Conservation (phyloP, 441 rosid species). For the Gossypium gossypioides region DNA sequence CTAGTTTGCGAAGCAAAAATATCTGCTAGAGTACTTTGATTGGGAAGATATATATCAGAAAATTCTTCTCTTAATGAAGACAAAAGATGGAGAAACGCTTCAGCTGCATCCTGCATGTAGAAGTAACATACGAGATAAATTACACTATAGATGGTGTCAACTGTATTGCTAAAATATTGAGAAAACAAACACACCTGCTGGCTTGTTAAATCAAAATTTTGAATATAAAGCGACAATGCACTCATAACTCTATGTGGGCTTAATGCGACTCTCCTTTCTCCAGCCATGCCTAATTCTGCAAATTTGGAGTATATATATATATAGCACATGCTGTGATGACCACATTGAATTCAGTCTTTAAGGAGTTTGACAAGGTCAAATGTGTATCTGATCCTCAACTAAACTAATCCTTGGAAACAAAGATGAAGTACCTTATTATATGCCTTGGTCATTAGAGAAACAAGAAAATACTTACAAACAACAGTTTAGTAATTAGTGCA, state of each 20-base stretch:
- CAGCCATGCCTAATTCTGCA: conserved; percentile 39
- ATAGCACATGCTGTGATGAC: not conserved
- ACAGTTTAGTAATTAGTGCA: not conserved
- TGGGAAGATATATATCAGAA: conserved; percentile 44
- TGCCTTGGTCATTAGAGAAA: not conserved
- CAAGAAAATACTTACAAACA: not conserved
- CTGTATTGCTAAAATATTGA: conserved; percentile 4
- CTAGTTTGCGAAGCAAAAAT: conserved; percentile 31
- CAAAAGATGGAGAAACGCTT: conserved; percentile 77
- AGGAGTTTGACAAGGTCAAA: not conserved
- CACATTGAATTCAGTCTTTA: not conserved
- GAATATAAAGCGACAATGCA: conserved; percentile 46
- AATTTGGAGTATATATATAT: not conserved
- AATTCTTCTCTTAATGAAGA: conserved; percentile 69
- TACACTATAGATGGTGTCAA: conserved; percentile 2
- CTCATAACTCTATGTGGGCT: conserved; percentile 67
- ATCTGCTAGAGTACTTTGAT: conserved; percentile 36
- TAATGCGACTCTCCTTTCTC: conserved; percentile 34
- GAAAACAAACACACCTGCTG: conserved; percentile 52
- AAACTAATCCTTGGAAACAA: not conserved
- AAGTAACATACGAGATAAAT: conserved; percentile 18
- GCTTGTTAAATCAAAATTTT: conserved; percentile 57
- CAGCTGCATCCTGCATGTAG: conserved; percentile 67
- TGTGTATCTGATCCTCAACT: not conserved
- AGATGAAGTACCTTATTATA: not conserved